Conservation (phyloP, 2,329 filamentous ascomycete species). For the Pleurostoma richardsiae region DNA sequence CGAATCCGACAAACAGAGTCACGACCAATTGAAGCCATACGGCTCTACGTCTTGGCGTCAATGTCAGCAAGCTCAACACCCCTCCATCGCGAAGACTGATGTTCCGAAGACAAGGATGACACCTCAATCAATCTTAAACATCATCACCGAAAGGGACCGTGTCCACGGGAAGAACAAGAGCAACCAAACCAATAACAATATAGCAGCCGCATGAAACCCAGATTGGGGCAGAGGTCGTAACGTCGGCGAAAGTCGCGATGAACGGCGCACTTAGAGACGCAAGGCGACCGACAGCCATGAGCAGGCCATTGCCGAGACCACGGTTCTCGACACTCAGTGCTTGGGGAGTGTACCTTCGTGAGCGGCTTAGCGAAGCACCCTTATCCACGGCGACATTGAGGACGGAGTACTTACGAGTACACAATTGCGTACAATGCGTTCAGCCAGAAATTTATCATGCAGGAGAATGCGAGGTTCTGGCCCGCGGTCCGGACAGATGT, state of each 20-base stretch:
- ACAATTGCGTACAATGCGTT: slow-evolving; percentile 13
- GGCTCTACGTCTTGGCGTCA: too few relatives aligned
- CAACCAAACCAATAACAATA: slow-evolving; percentile 10
- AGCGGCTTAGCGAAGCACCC: neutral
- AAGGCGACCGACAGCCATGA: slow-evolving; percentile 12
- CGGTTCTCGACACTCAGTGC: slow-evolving; percentile 11
- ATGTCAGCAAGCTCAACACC: too few relatives aligned
- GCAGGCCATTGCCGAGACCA: slow-evolving; percentile 11
- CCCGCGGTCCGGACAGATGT: too few relatives aligned
- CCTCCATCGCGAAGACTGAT: too few relatives aligned
- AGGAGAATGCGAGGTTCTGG: slow-evolving; percentile 14
- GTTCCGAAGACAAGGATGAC: too few relatives aligned
- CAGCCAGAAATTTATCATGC: slow-evolving; percentile 14
- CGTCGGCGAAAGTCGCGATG: slow-evolving; percentile 15
- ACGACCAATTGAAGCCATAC: too few relatives aligned
- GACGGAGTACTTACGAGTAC: slow-evolving; percentile 8
- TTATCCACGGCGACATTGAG: neutral
- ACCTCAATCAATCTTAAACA: too few relatives aligned
- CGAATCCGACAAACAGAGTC: too few relatives aligned
- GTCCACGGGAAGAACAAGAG: slow-evolving; percentile 10
- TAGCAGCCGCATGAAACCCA: slow-evolving; percentile 15
- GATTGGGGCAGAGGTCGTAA: slow-evolving; percentile 13
- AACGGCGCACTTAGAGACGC: slow-evolving; percentile 14
- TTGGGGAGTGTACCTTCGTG: slow-evolving; percentile 12
- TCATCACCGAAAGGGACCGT: neutral